Conservation (phyloP, 805 yeast genomes). For the Clavispora vitiphila region DNA sequence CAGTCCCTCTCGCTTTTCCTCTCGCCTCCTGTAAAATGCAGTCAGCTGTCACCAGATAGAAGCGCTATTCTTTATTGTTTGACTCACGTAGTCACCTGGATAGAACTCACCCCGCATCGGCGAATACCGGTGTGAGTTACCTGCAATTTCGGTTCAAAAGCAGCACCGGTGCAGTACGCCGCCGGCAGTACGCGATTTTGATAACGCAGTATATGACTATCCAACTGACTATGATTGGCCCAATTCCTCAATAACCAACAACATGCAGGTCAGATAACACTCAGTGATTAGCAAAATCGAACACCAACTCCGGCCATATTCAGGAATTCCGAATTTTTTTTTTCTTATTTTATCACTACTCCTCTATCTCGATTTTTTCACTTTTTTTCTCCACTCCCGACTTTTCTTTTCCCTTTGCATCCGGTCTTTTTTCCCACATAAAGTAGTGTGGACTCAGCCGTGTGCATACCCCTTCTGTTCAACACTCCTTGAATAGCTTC, state of each 20-base stretch:
- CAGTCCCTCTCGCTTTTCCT: too few species aligned
- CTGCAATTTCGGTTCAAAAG: neutral
- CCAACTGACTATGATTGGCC: neutral
- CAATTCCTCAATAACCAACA: neutral
- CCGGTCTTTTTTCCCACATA: slow-evolving; percentile 3
- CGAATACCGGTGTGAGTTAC: neutral
- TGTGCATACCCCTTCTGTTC: neutral
- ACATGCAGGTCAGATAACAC: neutral
- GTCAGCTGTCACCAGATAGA: neutral
- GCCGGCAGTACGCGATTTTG: neutral
- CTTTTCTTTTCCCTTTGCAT: slow-evolving; percentile 1
- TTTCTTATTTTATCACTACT: neutral
- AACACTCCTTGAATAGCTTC: neutral
- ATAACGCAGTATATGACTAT: slow-evolving; percentile 1
- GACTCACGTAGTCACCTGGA: slow-evolving; percentile 1
- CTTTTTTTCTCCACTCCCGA: neutral
- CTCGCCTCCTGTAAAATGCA: too few species aligned
- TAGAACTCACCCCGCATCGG: slow-evolving; percentile 3
- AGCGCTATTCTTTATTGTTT: neutral
- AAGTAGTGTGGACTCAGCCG: neutral
- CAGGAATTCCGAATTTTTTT: neutral
- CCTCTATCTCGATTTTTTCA: neutral
- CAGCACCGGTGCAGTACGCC: slow-evolving; percentile 1
- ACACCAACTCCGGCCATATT: neutral
- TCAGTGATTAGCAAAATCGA: neutral